Evolutionary conservation across 176 grass and related monocot genomes (phyloP).

Genomic region (Rhynchospora breviuscula): DNA sequence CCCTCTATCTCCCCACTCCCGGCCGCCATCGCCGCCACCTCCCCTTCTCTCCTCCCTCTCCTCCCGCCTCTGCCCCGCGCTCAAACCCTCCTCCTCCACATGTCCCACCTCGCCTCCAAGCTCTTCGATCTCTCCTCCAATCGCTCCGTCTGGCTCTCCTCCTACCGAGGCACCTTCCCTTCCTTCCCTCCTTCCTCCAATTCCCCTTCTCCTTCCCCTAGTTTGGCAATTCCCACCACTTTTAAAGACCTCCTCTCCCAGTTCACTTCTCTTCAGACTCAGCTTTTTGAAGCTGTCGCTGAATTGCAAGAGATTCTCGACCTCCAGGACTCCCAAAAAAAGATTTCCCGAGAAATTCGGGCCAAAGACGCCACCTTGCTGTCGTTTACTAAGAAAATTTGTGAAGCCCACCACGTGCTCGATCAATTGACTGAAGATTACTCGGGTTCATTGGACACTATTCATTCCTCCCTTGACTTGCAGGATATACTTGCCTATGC

Average conservation of each 20-base stretch:
- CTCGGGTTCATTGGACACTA: slow-evolving; percentile 59
- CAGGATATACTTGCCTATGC: slow-evolving; percentile 75
- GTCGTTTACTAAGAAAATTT: slow-evolving; percentile 76
- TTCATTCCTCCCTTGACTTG: slow-evolving; percentile 68
- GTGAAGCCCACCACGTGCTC: slow-evolving; percentile 85
- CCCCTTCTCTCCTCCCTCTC: slow-evolving; percentile 67
- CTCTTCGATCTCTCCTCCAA: slow-evolving; percentile 80
- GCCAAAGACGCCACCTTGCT: slow-evolving; percentile 61
- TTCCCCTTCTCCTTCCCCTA: slow-evolving; percentile 20
- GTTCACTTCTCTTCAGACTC: slow-evolving; percentile 74
- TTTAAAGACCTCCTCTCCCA: slow-evolving; percentile 62
- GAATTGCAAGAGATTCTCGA: slow-evolving; percentile 89
- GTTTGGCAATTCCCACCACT: slow-evolving; percentile 31
- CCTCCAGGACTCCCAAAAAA: slow-evolving; percentile 57
- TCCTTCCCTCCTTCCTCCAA: slow-evolving; percentile 49
- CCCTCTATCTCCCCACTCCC: not conserved
- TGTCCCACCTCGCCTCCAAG: slow-evolving; percentile 68
- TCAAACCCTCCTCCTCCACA: slow-evolving; percentile 70
- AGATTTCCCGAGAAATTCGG: slow-evolving; percentile 49
- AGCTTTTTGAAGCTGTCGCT: slow-evolving; percentile 78
- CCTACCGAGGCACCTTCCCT: slow-evolving; percentile 69
- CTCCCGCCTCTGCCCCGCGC: slow-evolving; percentile 82
- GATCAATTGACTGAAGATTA: slow-evolving; percentile 94
- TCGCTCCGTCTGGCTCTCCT: slow-evolving; percentile 64
- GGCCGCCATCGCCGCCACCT: slow-evolving; percentile 22